Conservation (phyloP, 225 moss, liverwort and hornwort genomes). For the Physcomitrium patens region DNA sequence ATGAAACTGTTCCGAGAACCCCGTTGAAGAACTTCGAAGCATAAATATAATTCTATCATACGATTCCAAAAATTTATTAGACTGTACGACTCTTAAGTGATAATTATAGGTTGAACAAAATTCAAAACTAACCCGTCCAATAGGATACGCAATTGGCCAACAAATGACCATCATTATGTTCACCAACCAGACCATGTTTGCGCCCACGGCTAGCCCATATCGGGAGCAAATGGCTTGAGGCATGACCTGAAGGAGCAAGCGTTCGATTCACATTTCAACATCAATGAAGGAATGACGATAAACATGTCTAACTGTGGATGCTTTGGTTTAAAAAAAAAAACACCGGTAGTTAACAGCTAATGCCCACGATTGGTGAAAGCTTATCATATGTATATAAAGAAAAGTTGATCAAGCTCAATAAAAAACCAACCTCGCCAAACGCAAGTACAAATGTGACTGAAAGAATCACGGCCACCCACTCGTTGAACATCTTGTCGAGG, state of each 20-base stretch:
- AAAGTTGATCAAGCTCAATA: conserved; percentile 14
- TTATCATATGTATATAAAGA: background rate
- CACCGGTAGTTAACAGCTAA: background rate
- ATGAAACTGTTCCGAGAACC: background rate
- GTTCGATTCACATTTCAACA: background rate
- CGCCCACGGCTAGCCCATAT: conserved; percentile 95
- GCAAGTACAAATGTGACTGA: conserved; percentile 97
- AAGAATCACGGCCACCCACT: conserved; percentile 86
- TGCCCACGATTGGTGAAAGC: background rate
- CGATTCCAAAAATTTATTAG: background rate
- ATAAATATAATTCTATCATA: background rate
- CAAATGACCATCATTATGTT: conserved; percentile 79
- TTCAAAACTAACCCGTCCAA: conserved; percentile 68
- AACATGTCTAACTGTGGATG: background rate
- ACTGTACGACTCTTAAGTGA: background rate
- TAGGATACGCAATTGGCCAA: conserved; percentile 76
- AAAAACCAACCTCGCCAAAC: conserved; percentile 81
- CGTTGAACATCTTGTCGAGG: conserved; percentile 97
- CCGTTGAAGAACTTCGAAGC: conserved; percentile 19
- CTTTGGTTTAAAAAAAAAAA: background rate
- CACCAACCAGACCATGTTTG: conserved; percentile 83
- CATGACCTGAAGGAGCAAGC: conserved; percentile 62
- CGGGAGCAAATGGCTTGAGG: conserved; percentile 99
- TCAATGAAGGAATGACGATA: too few relatives aligned
- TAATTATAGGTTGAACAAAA: too few relatives aligned